Conservation (phyloP, 2,329 filamentous ascomycete genomes). For the Aspergillus alliaceus region DNA sequence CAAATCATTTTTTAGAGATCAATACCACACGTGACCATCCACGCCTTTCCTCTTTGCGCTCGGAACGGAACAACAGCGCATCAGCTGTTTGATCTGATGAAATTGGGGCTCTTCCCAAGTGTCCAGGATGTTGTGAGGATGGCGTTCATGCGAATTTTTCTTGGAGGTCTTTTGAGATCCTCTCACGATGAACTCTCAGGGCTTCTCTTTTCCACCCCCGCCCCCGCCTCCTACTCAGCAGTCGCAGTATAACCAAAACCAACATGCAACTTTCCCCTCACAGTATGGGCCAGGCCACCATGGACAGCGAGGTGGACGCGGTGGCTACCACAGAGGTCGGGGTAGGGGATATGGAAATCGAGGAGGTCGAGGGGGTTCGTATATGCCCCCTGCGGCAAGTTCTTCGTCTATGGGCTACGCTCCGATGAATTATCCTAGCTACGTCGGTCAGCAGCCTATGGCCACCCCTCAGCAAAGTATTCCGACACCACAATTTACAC, state of each 20-base stretch:
- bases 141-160: conserved; percentile 24
- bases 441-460: conserved; percentile 27
- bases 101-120: not conserved
- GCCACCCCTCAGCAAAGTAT: conserved; percentile 24
- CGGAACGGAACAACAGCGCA: conserved; percentile 25
- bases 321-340: conserved; percentile 31
- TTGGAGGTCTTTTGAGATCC: conserved; percentile 23
- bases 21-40: conserved; percentile 12
- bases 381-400: conserved; percentile 21
- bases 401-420: conserved; percentile 28
- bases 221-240: conserved; percentile 39
- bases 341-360: conserved; percentile 36
- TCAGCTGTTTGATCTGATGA: not conserved
- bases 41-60: conserved; percentile 4
- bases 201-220: conserved; percentile 49
- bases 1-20: conserved; percentile 14
- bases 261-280: conserved; percentile 20
- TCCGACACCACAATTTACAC: conserved; percentile 26
- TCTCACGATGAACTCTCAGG: conserved; percentile 40
- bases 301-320: conserved; percentile 28
- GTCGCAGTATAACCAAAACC: conserved; percentile 15
- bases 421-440: conserved; percentile 31
- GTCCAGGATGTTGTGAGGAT: conserved; percentile 27
- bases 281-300: conserved; percentile 29
- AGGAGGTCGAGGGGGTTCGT: conserved; percentile 30